phyloP scores from a whole-genome alignment of 345 rosid genomes.

The Psidium friedrichsthalianum region DNA sequence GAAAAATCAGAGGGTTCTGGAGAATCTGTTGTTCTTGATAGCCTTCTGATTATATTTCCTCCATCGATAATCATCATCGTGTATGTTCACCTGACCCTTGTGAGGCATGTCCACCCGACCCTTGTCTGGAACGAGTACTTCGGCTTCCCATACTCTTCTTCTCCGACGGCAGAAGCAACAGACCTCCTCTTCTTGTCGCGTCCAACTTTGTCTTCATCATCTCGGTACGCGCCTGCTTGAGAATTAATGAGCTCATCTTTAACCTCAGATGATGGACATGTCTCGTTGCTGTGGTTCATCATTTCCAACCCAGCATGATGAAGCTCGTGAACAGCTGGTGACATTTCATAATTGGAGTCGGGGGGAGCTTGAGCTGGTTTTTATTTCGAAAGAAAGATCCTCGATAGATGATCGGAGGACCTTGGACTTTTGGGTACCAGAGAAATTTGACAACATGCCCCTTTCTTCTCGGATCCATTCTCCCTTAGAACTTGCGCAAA shows the following conservation, averaged over 20 bases:
- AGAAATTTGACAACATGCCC: too few species aligned
- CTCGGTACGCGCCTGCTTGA: not conserved
- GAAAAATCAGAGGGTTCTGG: too few species aligned
- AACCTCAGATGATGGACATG: not conserved
- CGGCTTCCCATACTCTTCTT: constrained; percentile 9
- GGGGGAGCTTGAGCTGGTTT: too few species aligned
- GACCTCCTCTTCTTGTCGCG: constrained; percentile 16
- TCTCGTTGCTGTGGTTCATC: not conserved
- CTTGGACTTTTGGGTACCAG: too few species aligned
- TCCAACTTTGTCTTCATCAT: not conserved
- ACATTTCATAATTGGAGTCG: too few species aligned
- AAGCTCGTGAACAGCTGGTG: not conserved
- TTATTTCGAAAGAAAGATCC: too few species aligned
- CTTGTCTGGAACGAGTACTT: constrained; percentile 29
- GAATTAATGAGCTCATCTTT: not conserved
- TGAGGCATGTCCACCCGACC: constrained; percentile 28
- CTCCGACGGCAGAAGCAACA: not conserved
- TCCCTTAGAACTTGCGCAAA: too few species aligned
- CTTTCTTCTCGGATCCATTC: too few species aligned
- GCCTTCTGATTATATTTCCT: constrained; percentile 34
- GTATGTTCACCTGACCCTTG: too few species aligned
- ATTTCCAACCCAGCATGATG: not conserved
- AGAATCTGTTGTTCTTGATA: constrained; percentile 14
- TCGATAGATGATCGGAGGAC: too few species aligned
- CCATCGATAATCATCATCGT: constrained; percentile 36